Evolutionary conservation across 345 rosid species (phyloP).

Genomic region (Pugionium cornutum): DNA sequence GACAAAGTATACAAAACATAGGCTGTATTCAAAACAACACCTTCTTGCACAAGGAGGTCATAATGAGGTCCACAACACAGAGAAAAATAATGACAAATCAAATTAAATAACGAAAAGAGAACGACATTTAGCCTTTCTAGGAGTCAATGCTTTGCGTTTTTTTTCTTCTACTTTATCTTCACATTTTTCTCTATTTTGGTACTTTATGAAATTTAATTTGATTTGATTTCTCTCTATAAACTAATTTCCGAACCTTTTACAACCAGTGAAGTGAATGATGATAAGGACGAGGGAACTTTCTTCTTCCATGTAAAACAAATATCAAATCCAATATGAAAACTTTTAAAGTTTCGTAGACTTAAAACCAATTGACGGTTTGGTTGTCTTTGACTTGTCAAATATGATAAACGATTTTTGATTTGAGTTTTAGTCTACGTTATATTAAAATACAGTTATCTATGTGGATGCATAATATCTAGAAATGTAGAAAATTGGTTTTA

Average conservation of each 20-base stretch:
- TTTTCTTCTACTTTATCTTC: constrained; percentile 20
- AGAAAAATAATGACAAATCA: constrained; percentile 8
- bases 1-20: background rate
- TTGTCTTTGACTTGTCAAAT: constrained; percentile 6
- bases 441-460: too few relatives aligned
- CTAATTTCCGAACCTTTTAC: constrained; percentile 32
- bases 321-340: constrained; percentile 16
- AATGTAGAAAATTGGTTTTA: too few relatives aligned
- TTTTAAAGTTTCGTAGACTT: background rate
- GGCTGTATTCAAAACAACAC: constrained; percentile 27
- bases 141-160: constrained; percentile 34
- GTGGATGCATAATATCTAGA: too few relatives aligned
- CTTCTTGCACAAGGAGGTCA: constrained; percentile 38
- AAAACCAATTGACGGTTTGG: constrained; percentile 27
- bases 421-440: background rate
- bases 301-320: background rate
- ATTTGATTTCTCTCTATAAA: constrained; percentile 23
- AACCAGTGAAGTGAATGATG: constrained; percentile 32
- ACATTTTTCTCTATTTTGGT: constrained; percentile 13
- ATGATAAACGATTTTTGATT: background rate
- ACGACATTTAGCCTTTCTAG: constrained; percentile 24
- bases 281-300: constrained; percentile 34
- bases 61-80: constrained; percentile 24
- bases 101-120: constrained; percentile 21
- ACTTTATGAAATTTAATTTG: constrained; percentile 29